Base-by-base conservation (phyloP, 2,329 filamentous ascomycete species). In the Chaetothyriales sp. region DNA sequence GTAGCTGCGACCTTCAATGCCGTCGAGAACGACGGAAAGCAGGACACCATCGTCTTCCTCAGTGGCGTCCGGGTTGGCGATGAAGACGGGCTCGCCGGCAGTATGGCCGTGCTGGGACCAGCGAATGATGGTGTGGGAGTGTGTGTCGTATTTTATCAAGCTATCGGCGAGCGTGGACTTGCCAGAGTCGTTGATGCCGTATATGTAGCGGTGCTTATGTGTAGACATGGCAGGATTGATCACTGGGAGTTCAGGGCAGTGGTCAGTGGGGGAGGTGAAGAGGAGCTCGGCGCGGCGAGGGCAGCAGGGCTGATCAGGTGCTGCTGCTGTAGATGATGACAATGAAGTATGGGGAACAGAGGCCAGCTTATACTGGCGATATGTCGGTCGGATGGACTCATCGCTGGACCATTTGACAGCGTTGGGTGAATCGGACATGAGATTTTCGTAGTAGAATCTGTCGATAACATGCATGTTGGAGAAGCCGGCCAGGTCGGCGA, bases 361-460 rank as follows among this genome's bases (percentile, higher is more conserved):
- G 4, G 65, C 58, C 0, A 71, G 61, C 12, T 66, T 64, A 55
- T 67, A 71, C n/a, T 68, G 63, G 5, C 65, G 58, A 22, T 68
- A 57, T 2, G 51, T 46, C 8, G 58, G 57, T 48, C 49, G 60
- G 53, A 18, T 50, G 45, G 18, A 57, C 18, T 49, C 48, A 43
- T 50, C 65, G 9, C 70, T 64, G 65, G 67, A 72, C 53, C 70
- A 73, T 18, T 63, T 61, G 1, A 70, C 67, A 0, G 72, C 73
- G 5, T 67, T 68, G 26, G 78, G 61, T 1, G 70, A 71, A 48
- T 78, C 72, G 12, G 72, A 75, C n/a, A 81, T 66, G 2, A 88
- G 62, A 42, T 84, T 77, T 47, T 84, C 76, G 64, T 87, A 81
- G 67, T 86, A 87, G 54, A 87, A 77, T 6, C 69, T 69, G 25